Evolutionary conservation across 2,329 filamentous ascomycete genomes (phyloP).

Genomic region (Fusarium cyanostomum): DNA sequence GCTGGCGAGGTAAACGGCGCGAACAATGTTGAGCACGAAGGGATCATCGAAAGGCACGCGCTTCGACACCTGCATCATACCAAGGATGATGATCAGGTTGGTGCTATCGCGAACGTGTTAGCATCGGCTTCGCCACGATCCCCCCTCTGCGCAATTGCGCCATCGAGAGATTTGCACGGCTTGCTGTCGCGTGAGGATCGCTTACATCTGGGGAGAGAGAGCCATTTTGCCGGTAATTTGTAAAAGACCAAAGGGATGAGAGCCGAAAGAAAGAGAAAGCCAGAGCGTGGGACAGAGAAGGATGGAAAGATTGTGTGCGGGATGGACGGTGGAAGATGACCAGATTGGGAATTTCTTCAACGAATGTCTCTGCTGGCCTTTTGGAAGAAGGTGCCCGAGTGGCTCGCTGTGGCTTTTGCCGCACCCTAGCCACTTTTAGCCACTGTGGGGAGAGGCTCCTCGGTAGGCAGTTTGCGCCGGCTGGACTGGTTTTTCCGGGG

Average conservation of each 20-base stretch:
- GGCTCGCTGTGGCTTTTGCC: slow-evolving; percentile 27
- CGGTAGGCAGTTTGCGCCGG: slow-evolving; percentile 3
- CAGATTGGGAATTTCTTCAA: slow-evolving; percentile 23
- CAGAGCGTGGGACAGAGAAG: slow-evolving; percentile 17
- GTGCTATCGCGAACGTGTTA: slow-evolving; percentile 64
- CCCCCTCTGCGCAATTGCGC: slow-evolving; percentile 41
- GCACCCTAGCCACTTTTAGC: slow-evolving; percentile 36
- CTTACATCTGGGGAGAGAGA: slow-evolving; percentile 73
- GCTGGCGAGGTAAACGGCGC: slow-evolving; percentile 65
- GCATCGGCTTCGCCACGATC: slow-evolving; percentile 28
- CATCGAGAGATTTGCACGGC: slow-evolving; percentile 19
- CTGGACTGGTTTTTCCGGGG: slow-evolving; percentile 33
- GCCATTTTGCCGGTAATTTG: slow-evolving; percentile 60
- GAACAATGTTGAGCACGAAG: slow-evolving; percentile 64
- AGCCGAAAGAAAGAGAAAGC: slow-evolving; percentile 8
- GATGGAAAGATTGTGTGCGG: slow-evolving; percentile 31
- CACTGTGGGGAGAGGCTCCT: slow-evolving; percentile 33
- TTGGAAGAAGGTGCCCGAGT: slow-evolving; percentile 31
- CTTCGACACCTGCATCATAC: slow-evolving; percentile 99
- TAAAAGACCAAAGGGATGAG: slow-evolving; percentile 3
- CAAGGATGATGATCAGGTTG: slow-evolving; percentile 93
- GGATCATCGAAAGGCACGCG: slow-evolving; percentile 93
- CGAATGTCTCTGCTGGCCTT: slow-evolving; percentile 44
- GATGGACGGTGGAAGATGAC: slow-evolving; percentile 19
- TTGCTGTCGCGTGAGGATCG: slow-evolving; percentile 5